These are phyloP conservation scores for Fusarium sp. DNA, from an alignment of 2,329 filamentous ascomycete species.

Conservation along the genomic window DNA sequence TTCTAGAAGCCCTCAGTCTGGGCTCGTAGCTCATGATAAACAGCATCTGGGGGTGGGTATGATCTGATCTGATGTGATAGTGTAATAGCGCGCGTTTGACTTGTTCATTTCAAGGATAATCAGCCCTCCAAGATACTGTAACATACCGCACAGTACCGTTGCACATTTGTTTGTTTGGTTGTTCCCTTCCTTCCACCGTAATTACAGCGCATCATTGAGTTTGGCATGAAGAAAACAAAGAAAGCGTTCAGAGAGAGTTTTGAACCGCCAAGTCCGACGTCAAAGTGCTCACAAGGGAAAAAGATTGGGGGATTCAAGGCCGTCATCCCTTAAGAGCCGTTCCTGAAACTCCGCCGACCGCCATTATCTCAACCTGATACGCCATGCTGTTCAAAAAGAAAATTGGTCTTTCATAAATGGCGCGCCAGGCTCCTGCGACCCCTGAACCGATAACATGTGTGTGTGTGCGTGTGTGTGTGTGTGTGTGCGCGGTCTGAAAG, in stretches of 20 bases:
- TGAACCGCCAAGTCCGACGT: conserved; percentile 20
- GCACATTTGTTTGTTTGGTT: conserved; percentile 12
- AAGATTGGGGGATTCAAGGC: conserved; percentile 18
- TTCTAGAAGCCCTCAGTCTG: conserved; percentile 10
- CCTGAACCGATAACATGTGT: conserved; percentile 1
- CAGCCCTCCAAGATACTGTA: background rate
- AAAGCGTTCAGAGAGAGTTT: conserved; percentile 20
- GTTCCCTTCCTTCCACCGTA: conserved; percentile 20
- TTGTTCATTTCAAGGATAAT: conserved; percentile 14
- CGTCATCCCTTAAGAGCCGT: conserved; percentile 26
- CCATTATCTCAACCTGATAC: conserved; percentile 37
- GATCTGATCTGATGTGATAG: background rate
- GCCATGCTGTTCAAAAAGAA: conserved; percentile 43
- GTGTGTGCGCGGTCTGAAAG: conserved; percentile 14
- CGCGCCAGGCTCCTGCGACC: conserved; percentile 33
- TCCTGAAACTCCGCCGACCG: conserved; percentile 39
- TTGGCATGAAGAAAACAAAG: conserved; percentile 25
- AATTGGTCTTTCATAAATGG: conserved; percentile 34
- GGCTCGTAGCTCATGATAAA: conserved; percentile 8
- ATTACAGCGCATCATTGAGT: conserved; percentile 24
- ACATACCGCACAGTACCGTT: background rate
- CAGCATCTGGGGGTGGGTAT: conserved; percentile 12
- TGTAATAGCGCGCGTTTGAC: conserved; percentile 8
- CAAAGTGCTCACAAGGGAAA: conserved; percentile 31
- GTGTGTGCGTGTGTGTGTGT: background rate